phyloP scores from a whole-genome alignment of 2,329 filamentous ascomycete genomes.

The Hypoxylon sp. region DNA sequence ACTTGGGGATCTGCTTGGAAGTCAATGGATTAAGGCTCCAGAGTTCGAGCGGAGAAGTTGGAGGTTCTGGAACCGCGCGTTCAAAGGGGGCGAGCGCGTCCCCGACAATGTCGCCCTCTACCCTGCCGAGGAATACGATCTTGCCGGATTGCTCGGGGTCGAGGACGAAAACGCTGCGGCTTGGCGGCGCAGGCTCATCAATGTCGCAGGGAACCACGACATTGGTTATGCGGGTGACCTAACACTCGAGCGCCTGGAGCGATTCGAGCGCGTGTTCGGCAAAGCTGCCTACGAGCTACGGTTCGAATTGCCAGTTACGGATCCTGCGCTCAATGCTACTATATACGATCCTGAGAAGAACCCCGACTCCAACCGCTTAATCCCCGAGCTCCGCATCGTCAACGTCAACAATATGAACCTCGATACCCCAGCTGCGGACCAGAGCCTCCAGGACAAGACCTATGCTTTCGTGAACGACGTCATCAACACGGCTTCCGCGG shows the following conservation, averaged over 20 bases:
- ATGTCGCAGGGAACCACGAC: conserved; percentile 95
- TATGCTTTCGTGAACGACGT: conserved; percentile 82
- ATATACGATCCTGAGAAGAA: conserved; percentile 61
- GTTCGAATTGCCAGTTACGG: conserved; percentile 71
- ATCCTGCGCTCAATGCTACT: conserved; percentile 58
- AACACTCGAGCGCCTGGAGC: conserved; percentile 77
- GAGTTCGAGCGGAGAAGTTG: conserved; percentile 83
- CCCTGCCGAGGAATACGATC: conserved; percentile 65
- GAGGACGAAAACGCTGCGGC: conserved; percentile 62
- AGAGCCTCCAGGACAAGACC: conserved; percentile 79
- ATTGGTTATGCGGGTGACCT: conserved; percentile 96
- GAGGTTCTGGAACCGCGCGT: conserved; percentile 86
- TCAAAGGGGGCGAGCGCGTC: conserved; percentile 77
- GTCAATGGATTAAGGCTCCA: conserved; percentile 90
- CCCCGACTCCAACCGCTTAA: conserved; percentile 63
- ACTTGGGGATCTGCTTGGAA: conserved; percentile 91
- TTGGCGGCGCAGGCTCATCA: conserved; percentile 87
- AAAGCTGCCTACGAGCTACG: conserved; percentile 91
- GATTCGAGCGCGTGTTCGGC: conserved; percentile 90
- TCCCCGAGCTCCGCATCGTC: conserved; percentile 83
- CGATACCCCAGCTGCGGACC: conserved; percentile 81
- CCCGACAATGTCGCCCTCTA: conserved; percentile 67
- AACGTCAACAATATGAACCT: conserved; percentile 95
- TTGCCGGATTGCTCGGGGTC: conserved; percentile 65
- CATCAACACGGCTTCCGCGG: conserved; percentile 73